These are phyloP conservation scores for Talaromyces sp. DNA, from an alignment of 2,329 filamentous ascomycete species.

Conservation along the genomic window DNA sequence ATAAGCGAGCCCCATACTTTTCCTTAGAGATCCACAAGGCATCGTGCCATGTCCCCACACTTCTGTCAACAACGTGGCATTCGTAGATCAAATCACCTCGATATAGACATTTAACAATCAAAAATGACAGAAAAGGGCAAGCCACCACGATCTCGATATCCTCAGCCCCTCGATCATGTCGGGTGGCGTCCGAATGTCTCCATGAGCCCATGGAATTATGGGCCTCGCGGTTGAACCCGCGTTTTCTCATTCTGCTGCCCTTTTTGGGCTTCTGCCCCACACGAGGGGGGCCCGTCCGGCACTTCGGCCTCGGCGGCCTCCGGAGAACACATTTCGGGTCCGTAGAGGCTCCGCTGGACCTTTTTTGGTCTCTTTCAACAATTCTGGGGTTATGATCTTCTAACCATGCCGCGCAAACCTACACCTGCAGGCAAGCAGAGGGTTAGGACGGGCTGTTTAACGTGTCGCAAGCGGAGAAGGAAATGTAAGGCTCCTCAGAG, in stretches of 20 bases:
- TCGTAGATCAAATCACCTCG: not conserved
- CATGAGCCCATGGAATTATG: not conserved
- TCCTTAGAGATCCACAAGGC: too few species aligned
- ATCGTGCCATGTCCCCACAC: too few species aligned
- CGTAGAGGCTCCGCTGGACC: slow-evolving; percentile 19
- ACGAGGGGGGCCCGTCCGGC: not conserved
- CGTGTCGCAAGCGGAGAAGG: slow-evolving; percentile 28
- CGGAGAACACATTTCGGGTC: slow-evolving; percentile 11
- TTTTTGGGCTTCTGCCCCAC: not conserved
- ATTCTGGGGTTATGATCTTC: slow-evolving; percentile 14
- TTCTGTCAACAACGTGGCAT: not conserved
- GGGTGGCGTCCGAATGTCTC: slow-evolving; percentile 1
- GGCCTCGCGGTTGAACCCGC: slow-evolving; percentile 13
- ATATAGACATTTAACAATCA: not conserved
- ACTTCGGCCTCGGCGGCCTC: slow-evolving; percentile 10
- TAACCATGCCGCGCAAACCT: slow-evolving; percentile 24
- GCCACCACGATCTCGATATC: not conserved
- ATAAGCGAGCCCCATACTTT: too few species aligned
- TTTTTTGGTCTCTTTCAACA: slow-evolving; percentile 12
- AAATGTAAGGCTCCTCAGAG: slow-evolving; percentile 21
- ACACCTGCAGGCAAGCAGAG: slow-evolving; percentile 28
- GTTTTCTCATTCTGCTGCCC: slow-evolving; percentile 1
- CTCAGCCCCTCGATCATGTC: not conserved
- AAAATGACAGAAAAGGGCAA: not conserved
- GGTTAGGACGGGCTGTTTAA: slow-evolving; percentile 30